Percentiles rank a stretch among this genome's conserved stretches.
Conservation (phyloP, 2,329 filamentous ascomycete genomes). For the Aschersonia sp. region DNA sequence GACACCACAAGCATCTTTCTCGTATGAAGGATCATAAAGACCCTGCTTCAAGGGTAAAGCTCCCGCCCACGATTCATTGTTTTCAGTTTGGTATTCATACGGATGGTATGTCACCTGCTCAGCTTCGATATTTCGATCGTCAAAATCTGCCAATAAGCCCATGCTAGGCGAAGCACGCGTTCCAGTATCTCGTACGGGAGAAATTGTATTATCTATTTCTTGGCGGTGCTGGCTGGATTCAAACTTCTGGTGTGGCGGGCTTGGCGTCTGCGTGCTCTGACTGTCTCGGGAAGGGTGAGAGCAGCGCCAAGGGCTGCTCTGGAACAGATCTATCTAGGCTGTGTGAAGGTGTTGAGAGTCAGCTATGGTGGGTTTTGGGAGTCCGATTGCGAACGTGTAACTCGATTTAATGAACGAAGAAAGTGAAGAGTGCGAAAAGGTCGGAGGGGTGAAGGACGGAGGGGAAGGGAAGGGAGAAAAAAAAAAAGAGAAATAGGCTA, state of each 20-base stretch:
- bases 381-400: neutral
- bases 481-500: neutral
- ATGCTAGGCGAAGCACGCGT: conserved; percentile 46
- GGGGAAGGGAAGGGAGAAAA: neutral
- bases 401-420: neutral
- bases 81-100: conserved; percentile 80
- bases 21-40: conserved; percentile 87
- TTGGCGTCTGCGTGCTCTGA: neutral
- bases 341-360: neutral
- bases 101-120: conserved; percentile 45
- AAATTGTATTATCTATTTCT: too few species aligned
- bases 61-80: conserved; percentile 81
- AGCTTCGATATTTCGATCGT: conserved; percentile 52
- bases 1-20: conserved; percentile 99
- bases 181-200: neutral
- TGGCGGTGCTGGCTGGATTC: neutral
- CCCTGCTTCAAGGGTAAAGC: conserved; percentile 96
- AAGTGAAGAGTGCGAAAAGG: neutral
- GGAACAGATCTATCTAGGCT: conserved; percentile 6
- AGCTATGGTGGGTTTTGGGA: neutral
- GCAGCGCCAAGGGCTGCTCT: conserved; percentile 11
- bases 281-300: conserved; percentile 7
- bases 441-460: too few species aligned
- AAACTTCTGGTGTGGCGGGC: too few species aligned
- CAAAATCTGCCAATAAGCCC: conserved; percentile 50